Evolutionary conservation across 2,329 filamentous ascomycete species (phyloP).

Genomic region (Alternaria panax): DNA sequence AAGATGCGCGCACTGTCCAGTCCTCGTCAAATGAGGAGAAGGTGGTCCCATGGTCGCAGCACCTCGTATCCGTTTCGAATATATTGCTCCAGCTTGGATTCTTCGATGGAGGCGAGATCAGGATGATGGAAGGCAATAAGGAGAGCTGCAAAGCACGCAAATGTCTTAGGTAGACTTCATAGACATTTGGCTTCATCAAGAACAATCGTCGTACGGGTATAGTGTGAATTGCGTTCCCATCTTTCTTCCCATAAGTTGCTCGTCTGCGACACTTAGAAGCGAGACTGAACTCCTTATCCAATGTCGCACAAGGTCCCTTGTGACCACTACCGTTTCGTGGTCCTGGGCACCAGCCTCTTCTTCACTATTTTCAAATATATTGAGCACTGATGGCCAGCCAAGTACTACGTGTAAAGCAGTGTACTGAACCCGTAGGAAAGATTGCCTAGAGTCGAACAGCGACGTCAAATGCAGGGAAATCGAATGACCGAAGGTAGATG

Average conservation of each 20-base stretch:
- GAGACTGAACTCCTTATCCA: constrained; percentile 22
- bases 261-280: constrained; percentile 30
- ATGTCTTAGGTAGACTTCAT: constrained; percentile 17
- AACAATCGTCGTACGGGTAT: constrained; percentile 18
- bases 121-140: constrained; percentile 29
- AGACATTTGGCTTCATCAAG: not conserved
- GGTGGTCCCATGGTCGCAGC: constrained; percentile 31
- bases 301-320: constrained; percentile 26
- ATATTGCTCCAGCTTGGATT: constrained; percentile 31
- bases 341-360: constrained; percentile 17
- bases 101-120: constrained; percentile 29
- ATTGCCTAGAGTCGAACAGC: constrained; percentile 37
- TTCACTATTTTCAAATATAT: constrained; percentile 29
- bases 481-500: constrained; percentile 33
- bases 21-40: constrained; percentile 28
- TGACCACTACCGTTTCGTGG: constrained; percentile 22
- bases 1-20: constrained; percentile 29
- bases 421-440: constrained; percentile 39
- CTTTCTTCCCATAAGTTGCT: constrained; percentile 33
- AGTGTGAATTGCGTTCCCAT: constrained; percentile 36
- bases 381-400: constrained; percentile 37
- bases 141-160: constrained; percentile 30
- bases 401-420: constrained; percentile 39
- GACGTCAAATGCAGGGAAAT: constrained; percentile 35
- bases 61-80: constrained; percentile 34